A percentile compares a stretch with the other conserved stretches of the same genome.
Evolutionary conservation across 1,139 yeast genomes (phyloP).

Genomic region (Pneumocystis carinii): DNA sequence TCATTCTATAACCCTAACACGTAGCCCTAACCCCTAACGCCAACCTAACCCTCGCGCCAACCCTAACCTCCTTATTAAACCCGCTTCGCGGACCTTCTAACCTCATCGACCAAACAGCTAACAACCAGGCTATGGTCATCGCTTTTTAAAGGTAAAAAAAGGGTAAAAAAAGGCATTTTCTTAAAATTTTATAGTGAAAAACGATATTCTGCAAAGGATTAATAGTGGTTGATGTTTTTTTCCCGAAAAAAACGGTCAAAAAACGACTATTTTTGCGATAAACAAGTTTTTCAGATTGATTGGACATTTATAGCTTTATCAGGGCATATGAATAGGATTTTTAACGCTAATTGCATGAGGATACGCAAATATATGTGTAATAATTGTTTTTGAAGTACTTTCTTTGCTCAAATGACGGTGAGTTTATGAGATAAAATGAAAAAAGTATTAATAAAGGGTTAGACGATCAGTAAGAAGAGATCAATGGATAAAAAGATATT

Average conservation of each 20-base stretch:
- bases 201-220: not conserved
- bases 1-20: too few species aligned
- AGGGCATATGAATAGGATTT: not conserved
- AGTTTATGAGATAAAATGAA: not conserved
- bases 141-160: too few species aligned
- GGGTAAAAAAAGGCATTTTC: too few species aligned
- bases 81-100: too few species aligned
- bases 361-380: not conserved
- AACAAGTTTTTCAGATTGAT: not conserved
- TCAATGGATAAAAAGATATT: too few species aligned
- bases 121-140: too few species aligned
- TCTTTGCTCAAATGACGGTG: not conserved
- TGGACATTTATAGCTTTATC: not conserved
- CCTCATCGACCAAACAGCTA: too few species aligned
- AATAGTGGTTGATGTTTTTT: not conserved
- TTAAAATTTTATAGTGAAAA: too few species aligned
- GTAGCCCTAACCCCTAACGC: too few species aligned
- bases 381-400: not conserved
- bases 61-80: too few species aligned
- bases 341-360: not conserved
- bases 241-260: not conserved
- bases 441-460: not conserved
- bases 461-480: not conserved
- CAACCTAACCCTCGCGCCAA: too few species aligned
- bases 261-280: not conserved